Conservation (phyloP, 495 filamentous ascomycete genomes). For the Lophiotrema nucula region DNA sequence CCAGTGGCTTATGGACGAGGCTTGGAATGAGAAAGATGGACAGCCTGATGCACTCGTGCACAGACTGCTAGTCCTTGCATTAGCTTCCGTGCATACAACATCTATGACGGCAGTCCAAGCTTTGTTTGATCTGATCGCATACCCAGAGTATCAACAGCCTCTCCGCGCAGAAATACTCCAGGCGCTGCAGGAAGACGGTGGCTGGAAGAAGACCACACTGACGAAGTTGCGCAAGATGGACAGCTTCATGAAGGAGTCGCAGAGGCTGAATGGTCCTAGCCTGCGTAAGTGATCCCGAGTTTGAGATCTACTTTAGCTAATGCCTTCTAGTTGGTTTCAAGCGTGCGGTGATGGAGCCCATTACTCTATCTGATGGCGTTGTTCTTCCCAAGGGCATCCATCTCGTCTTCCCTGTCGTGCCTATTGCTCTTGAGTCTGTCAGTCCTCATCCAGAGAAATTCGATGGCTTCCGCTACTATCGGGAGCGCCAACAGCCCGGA, state of each 20-base stretch:
- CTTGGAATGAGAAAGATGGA: neutral
- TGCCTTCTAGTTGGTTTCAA: constrained; percentile 18
- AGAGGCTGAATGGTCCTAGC: constrained; percentile 44
- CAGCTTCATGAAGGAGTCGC: constrained; percentile 55
- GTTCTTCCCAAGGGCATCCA: constrained; percentile 28
- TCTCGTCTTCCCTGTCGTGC: constrained; percentile 7
- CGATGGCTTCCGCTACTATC: constrained; percentile 55
- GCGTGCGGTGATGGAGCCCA: constrained; percentile 14
- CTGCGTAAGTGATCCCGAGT: constrained; percentile 35
- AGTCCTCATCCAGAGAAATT: constrained; percentile 46
- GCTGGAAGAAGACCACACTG: constrained; percentile 44
- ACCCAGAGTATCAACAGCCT: constrained; percentile 46
- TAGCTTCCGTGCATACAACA: constrained; percentile 7
- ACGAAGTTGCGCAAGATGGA: constrained; percentile 50
- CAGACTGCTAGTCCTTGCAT: neutral
- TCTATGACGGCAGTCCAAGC: neutral
- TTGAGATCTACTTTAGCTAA: neutral
- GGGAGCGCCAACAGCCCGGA: constrained; percentile 43
- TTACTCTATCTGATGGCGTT: constrained; percentile 28
- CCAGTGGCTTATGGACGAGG: neutral
- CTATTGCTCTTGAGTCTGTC: neutral
- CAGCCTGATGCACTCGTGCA: neutral
- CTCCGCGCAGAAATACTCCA: constrained; percentile 53
- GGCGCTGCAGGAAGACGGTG: constrained; percentile 36
- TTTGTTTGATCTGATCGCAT: constrained; percentile 48